Evolutionary conservation across 2,329 filamentous ascomycete species (phyloP).

Genomic region (Aphanocladium album): DNA sequence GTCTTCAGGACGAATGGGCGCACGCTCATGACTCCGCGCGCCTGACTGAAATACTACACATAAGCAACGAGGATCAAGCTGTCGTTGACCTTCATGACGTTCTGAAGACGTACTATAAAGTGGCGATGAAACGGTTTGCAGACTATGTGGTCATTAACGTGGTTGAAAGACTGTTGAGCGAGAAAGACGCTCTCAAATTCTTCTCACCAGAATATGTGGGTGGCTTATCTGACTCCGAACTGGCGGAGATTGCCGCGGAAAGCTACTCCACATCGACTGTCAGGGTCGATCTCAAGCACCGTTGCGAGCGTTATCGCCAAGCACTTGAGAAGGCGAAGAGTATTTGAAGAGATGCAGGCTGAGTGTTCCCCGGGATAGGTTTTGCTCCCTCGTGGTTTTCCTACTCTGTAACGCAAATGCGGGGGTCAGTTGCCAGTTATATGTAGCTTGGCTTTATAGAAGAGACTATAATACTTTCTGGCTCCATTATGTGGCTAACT

Average conservation of each 20-base stretch:
- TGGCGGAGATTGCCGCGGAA: slow-evolving; percentile 2
- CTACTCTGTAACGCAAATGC: not conserved
- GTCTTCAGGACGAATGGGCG: not conserved
- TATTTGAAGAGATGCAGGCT: not conserved
- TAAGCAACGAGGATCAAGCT: slow-evolving; percentile 6
- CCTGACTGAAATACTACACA: not conserved
- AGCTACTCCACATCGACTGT: not conserved
- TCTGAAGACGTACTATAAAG: slow-evolving; percentile 3
- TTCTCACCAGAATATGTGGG: slow-evolving; percentile 1
- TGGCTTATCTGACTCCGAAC: not conserved
- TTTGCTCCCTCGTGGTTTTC: not conserved
- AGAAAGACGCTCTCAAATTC: not conserved
- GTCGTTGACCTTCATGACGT: slow-evolving; percentile 1
- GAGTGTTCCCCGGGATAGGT: not conserved
- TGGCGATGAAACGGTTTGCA: slow-evolving; percentile 3
- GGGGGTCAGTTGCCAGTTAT: too few species aligned
- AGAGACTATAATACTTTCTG: too few species aligned
- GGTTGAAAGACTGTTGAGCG: not conserved
- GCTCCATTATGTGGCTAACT: too few species aligned
- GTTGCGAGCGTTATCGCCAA: not conserved
- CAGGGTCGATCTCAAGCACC: not conserved
- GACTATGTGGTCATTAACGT: not conserved
- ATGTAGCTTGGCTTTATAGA: too few species aligned
- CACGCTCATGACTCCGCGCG: not conserved
- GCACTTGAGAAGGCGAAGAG: not conserved